Evolutionary conservation across 108 stramenopile species (phyloP).

Genomic region (Seminavis robusta): DNA sequence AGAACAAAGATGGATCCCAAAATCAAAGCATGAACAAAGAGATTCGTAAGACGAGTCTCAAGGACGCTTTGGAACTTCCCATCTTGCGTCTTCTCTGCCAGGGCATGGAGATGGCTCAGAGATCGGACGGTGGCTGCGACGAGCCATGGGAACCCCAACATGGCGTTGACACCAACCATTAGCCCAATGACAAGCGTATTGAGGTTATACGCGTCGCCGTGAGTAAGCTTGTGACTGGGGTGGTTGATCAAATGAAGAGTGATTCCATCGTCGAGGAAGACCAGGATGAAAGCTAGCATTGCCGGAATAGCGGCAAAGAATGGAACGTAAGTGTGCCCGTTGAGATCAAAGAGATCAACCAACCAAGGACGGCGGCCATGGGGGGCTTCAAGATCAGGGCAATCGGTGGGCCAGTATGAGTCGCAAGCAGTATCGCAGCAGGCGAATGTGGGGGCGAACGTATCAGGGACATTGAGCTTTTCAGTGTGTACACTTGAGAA

Average conservation of each 20-base stretch:
- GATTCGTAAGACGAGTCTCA: constrained; percentile 67
- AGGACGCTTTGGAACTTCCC: constrained; percentile 54
- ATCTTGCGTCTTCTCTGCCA: constrained; percentile 45
- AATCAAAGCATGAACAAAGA: constrained; percentile 72
- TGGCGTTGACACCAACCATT: constrained; percentile 57
- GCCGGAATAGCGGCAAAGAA: constrained; percentile 31
- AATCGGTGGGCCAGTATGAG: constrained; percentile 19
- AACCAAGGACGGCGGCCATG: constrained; percentile 19
- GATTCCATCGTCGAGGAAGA: constrained; percentile 43
- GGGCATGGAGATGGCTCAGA: constrained; percentile 68
- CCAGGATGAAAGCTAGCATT: constrained; percentile 28
- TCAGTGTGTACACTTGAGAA: constrained; percentile 16
- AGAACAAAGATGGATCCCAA: constrained; percentile 66
- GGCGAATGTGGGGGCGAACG: constrained; percentile 27
- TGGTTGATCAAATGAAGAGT: constrained; percentile 38
- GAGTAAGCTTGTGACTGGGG: constrained; percentile 11
- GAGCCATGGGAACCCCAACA: constrained; percentile 83
- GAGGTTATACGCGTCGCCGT: constrained; percentile 38
- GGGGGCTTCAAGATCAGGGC: constrained; percentile 15
- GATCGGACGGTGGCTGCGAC: constrained; percentile 81
- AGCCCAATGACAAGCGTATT: constrained; percentile 74
- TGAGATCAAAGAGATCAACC: constrained; percentile 25
- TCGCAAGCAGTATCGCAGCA: constrained; percentile 19
- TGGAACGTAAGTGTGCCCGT: constrained; percentile 19
- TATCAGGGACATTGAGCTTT: constrained; percentile 31